These are phyloP conservation scores for Saccharomyces mikatae DNA, from an alignment of 805 yeast species.

Conservation along the genomic window DNA sequence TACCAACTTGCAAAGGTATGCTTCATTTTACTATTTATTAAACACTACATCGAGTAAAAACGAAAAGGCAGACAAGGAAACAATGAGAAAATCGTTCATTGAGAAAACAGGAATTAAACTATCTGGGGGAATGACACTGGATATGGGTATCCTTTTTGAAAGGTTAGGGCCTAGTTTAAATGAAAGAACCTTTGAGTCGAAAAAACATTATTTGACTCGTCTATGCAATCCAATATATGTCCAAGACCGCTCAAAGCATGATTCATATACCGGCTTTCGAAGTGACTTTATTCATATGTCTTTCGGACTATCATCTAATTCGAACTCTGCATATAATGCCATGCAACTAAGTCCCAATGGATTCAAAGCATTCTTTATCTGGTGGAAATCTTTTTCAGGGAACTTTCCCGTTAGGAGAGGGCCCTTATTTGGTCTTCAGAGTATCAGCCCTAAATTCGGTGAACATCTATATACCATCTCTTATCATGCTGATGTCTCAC, in stretches of 20 bases:
- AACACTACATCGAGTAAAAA: constrained; percentile 19
- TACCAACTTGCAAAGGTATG: constrained; percentile 36
- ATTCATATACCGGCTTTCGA: constrained; percentile 73
- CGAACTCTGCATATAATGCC: constrained; percentile 47
- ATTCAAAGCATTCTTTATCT: constrained; percentile 57
- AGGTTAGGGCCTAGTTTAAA: constrained; percentile 32
- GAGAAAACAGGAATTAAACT: constrained; percentile 51
- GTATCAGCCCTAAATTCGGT: constrained; percentile 60
- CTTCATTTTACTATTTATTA: constrained; percentile 43
- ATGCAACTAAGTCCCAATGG: constrained; percentile 69
- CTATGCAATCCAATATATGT: constrained; percentile 49
- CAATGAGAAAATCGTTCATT: constrained; percentile 24
- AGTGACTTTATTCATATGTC: constrained; percentile 76
- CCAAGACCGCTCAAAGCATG: constrained; percentile 46
- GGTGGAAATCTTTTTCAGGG: constrained; percentile 87
- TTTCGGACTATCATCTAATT: constrained; percentile 42
- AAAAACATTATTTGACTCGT: constrained; percentile 54
- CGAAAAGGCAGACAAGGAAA: constrained; percentile 10
- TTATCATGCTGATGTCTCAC: constrained; percentile 63
- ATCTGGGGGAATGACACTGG: constrained; percentile 53
- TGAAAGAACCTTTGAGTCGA: constrained; percentile 38
- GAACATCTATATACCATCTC: constrained; percentile 69
- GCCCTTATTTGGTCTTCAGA: constrained; percentile 49
- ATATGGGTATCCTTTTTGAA: constrained; percentile 52
- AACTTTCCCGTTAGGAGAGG: constrained; percentile 78